These are phyloP conservation scores for Tulasnella sp. DNA, from an alignment of 768 basidiomycete species.

Conservation along the genomic window DNA sequence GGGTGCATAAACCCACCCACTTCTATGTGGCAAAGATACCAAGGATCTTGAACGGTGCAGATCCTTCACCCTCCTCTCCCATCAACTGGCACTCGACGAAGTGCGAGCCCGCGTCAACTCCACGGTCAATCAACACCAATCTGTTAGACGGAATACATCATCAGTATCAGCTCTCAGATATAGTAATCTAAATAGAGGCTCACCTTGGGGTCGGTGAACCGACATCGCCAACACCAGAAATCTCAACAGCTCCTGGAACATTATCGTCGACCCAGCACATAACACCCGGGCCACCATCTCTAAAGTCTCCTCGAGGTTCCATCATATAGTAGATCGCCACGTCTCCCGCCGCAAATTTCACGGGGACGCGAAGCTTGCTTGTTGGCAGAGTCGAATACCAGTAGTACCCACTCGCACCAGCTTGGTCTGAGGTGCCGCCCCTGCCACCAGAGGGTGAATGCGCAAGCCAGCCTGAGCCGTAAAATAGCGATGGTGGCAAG, in stretches of 20 bases:
- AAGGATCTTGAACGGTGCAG: slow-evolving; percentile 83
- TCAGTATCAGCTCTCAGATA: slow-evolving; percentile 8
- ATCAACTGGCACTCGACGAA: slow-evolving; percentile 85
- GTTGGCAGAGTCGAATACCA: slow-evolving; percentile 88
- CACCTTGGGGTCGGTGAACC: slow-evolving; percentile 62
- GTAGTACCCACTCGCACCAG: slow-evolving; percentile 61
- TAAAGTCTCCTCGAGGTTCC: slow-evolving; percentile 51
- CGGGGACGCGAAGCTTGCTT: slow-evolving; percentile 74
- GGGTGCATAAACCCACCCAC: not conserved
- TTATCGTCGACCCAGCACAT: slow-evolving; percentile 99
- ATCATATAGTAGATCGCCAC: slow-evolving; percentile 82
- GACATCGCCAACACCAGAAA: slow-evolving; percentile 72
- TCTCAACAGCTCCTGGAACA: slow-evolving; percentile 63
- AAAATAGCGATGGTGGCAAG: slow-evolving; percentile 88
- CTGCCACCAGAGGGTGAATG: slow-evolving; percentile 58
- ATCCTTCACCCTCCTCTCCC: slow-evolving; percentile 79
- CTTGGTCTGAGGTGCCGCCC: slow-evolving; percentile 34
- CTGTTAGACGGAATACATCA: slow-evolving; percentile 41
- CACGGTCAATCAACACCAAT: slow-evolving; percentile 79
- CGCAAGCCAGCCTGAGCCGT: slow-evolving; percentile 85
- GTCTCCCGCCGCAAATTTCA: slow-evolving; percentile 84
- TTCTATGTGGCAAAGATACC: slow-evolving; percentile 76
- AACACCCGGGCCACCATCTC: slow-evolving; percentile 49
- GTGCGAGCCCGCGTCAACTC: slow-evolving; percentile 82
- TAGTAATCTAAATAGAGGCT: slow-evolving; percentile 36